Conservation (phyloP, 805 yeast genomes). For the Wickerhamiella dianesei region DNA sequence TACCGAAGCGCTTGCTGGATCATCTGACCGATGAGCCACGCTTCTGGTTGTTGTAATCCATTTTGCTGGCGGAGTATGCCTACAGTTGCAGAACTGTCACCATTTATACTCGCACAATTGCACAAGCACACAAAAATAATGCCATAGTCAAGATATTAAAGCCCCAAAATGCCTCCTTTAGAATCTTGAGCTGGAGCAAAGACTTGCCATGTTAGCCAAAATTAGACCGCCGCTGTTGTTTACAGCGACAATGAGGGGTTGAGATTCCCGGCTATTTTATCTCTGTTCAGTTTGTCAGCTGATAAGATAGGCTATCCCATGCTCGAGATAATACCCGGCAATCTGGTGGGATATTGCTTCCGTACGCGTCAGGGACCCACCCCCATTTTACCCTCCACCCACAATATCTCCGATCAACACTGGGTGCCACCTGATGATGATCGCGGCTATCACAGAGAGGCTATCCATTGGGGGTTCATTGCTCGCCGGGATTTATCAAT, state of each 20-base stretch:
- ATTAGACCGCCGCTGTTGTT: too few species aligned
- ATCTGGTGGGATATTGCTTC: too few species aligned
- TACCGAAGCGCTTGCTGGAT: neutral
- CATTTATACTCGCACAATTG: neutral
- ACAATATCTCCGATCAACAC: too few species aligned
- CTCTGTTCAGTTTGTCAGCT: neutral
- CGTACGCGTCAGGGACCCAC: too few species aligned
- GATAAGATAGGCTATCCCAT: neutral
- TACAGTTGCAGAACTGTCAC: neutral
- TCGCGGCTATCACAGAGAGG: constrained; percentile 16
- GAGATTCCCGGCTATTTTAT: neutral
- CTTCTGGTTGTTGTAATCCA: neutral
- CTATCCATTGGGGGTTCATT: constrained; percentile 22
- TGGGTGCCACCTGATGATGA: constrained; percentile 7
- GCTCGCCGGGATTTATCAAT: constrained; percentile 22
- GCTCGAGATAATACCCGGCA: too few species aligned
- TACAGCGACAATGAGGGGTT: too few species aligned
- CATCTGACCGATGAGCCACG: neutral
- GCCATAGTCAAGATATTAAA: too few species aligned
- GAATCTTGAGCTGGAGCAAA: too few species aligned
- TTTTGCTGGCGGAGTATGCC: neutral
- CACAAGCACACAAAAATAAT: too few species aligned
- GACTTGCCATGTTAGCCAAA: too few species aligned
- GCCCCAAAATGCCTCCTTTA: too few species aligned
- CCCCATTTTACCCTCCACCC: too few species aligned